phyloP scores from a whole-genome alignment of 2,329 filamentous ascomycete genomes.

The Fusarium mexicanum region DNA sequence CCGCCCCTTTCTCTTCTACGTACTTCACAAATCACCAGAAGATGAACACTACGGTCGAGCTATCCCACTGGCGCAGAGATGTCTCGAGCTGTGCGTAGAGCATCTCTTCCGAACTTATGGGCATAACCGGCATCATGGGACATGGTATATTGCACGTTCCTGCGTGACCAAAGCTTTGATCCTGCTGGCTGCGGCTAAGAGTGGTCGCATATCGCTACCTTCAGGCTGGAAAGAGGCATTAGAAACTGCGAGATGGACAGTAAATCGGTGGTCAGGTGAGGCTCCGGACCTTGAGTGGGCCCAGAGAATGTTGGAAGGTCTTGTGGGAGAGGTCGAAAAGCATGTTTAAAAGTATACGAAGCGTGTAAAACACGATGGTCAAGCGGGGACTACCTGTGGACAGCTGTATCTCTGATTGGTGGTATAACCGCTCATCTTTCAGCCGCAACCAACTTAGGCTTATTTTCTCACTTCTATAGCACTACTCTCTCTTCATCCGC shows the following conservation, averaged over 20 bases:
- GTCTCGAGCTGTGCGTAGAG: neutral
- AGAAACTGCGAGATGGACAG: neutral
- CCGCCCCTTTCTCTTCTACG: neutral
- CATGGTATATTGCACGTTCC: neutral
- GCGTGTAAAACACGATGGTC: too few relatives aligned
- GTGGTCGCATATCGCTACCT: neutral
- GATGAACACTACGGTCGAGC: neutral
- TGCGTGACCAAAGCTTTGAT: neutral
- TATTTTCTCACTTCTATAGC: too few relatives aligned
- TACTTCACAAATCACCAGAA: neutral
- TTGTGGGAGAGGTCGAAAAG: neutral
- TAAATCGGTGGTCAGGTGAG: neutral
- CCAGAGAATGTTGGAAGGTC: neutral
- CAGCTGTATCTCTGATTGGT: neutral
- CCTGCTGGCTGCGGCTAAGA: neutral
- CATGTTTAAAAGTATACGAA: neutral
- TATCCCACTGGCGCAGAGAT: neutral
- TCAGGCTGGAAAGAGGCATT: neutral
- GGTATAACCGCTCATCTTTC: neutral
- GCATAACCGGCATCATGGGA: neutral
- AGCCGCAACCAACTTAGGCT: neutral
- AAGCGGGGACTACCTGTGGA: neutral
- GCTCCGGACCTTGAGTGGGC: neutral
- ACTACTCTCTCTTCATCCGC: accelerated
- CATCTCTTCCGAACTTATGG: neutral